Evolutionary conservation across 345 rosid species (phyloP), one percentile per base, ranked within the genome.

Genomic region (Triadica sebifera): DNA sequence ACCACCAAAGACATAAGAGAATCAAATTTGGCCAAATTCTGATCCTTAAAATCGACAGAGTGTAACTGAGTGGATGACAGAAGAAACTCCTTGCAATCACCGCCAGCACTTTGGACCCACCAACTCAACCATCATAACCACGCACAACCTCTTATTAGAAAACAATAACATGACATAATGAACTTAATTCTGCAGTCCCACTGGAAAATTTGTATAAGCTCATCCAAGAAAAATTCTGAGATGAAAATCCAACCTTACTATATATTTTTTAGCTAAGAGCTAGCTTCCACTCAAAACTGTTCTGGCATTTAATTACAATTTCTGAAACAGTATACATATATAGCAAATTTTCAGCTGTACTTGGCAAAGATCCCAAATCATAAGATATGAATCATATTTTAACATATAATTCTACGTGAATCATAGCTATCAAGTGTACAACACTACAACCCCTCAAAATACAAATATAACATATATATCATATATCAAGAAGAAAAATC

Each of bases 251-350:
- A 63, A 15, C n/a, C 10, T 38, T 15, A 9, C 8, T 10, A n/a
- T 46, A n/a, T 41, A 10, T 29, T 2, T 29, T 71, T 55, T 24
- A 57, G 4, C 22, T 57, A 59, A 8, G n/a, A 47, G 39, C 15
- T 59, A 24, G 63, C 2, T 20, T 59, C 22, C 20, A 59, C 16
- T 71, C 22, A n/a, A 46, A 19, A 49, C 10, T 43, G 51, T 46
- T 59, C n/a, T 9, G 2, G 45, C 43, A 67, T 25, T 50, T 3
- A 22, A 34, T 29, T 34, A 38, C 57, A 24, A 49, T 59, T 16
- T 89, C 94, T 90, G 85, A 55, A n/a, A 49, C 34, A 50, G 29
- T 19, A 62, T 53, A 20, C 22, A 2, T 22, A 10, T 5, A 13
- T 57, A 37, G 19, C 20, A 19, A 17, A 51, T 13, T 7, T 15